Base-by-base conservation (phyloP, 176 grass and related monocot species). In the Musa schizocarpa region DNA sequence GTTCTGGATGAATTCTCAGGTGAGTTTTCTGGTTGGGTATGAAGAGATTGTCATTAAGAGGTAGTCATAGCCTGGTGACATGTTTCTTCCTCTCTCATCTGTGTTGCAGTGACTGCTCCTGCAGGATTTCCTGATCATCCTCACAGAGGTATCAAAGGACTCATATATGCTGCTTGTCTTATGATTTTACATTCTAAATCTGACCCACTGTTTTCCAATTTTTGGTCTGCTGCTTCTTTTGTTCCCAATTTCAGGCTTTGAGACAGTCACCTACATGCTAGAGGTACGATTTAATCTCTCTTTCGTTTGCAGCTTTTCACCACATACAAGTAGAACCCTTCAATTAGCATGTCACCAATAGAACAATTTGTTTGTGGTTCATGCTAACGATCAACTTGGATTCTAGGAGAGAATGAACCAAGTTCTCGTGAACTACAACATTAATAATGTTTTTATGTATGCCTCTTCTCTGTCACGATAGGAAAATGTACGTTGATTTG, bases 221-320 rank as follows among this genome's bases (percentile, higher is more conserved):
- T 52, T 52, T 9, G 7, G 50, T 63, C 27, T 23, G 7, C 3
- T 52, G 11, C 1, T 56, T 76, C 23, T 2, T 52, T 77, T 77
- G 29, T 71, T 16, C 26, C 34, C 16, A 43, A 80, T 76, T 83
- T 50, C 81, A 87, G 85, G 94, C 10, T 98, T 98, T 89, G 94
- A 98, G 82, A 98, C 93, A 54, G 93, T 96, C 74, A 96, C 93
- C 34, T 96, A 96, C 87, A 96, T 96, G 93, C 85, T 96, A 19
- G 93, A 96, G 90, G 93, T 96, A 75, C 0, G 52, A 43, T 16
- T n/a, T 16, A 59, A 75, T 69, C 82, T 90, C 86, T 63, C 67
- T 76, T 48, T 68, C 59, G 52, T 51, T 72, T 3, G 23, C 74
- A 74, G 68, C 54, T 61, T 68, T 76, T 13, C 75, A 63, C 75